Conservation (phyloP, 768 basidiomycete species). For the Clitopilus hobsonii region DNA sequence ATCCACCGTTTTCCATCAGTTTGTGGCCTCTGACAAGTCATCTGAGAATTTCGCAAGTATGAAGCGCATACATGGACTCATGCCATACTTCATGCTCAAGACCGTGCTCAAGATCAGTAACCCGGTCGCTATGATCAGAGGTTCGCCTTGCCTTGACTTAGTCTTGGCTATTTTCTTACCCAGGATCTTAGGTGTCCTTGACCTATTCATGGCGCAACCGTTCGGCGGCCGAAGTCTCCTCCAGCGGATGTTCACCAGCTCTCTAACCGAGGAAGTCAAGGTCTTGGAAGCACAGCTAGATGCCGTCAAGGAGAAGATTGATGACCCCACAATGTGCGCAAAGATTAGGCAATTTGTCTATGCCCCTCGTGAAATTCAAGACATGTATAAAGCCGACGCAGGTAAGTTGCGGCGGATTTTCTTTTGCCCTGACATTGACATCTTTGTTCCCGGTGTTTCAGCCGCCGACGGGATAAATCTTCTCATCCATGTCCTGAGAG, state of each 20-base stretch:
- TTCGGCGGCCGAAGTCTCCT: constrained; percentile 92
- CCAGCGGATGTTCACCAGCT: constrained; percentile 96
- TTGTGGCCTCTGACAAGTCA: constrained; percentile 88
- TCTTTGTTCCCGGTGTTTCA: constrained; percentile 20
- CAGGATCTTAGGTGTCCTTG: constrained; percentile 56
- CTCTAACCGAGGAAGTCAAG: constrained; percentile 85
- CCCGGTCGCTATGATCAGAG: constrained; percentile 94
- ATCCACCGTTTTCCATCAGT: constrained; percentile 93
- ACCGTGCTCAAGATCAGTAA: constrained; percentile 89
- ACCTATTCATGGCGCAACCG: constrained; percentile 94
- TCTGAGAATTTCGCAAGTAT: constrained; percentile 84
- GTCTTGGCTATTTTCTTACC: neutral
- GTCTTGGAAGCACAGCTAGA: constrained; percentile 83
- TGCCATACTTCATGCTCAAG: constrained; percentile 98
- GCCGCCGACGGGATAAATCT: constrained; percentile 70
- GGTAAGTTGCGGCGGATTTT: constrained; percentile 37
- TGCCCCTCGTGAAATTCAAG: constrained; percentile 85
- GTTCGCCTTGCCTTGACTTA: constrained; percentile 25
- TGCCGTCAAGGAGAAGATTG: constrained; percentile 82
- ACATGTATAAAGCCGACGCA: constrained; percentile 75
- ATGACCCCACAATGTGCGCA: constrained; percentile 82
- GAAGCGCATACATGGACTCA: constrained; percentile 91
- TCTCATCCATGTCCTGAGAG: constrained; percentile 74
- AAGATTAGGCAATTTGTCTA: constrained; percentile 86
- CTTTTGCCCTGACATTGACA: constrained; percentile 2